phyloP scores from a whole-genome alignment of 1,284 basidiomycete species.

The Puccinia sorghi region DNA sequence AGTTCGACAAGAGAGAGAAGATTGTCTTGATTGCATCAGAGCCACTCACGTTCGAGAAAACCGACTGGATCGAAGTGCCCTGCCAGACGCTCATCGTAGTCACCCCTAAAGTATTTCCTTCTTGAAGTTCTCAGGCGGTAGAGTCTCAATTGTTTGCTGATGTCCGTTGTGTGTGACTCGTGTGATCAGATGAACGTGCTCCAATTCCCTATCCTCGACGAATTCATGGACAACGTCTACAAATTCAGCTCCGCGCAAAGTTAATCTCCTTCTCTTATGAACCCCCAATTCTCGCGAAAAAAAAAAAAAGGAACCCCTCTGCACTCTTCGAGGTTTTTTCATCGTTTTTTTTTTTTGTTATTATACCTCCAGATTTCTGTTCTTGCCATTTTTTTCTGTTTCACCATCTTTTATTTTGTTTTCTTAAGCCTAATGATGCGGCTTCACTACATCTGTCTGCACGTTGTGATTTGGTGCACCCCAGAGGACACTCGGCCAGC shows the following conservation, averaged over 20 bases:
- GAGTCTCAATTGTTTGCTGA: background rate
- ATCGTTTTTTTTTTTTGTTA: no score
- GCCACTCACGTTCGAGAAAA: conserved; percentile 86
- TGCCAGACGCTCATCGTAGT: conserved; percentile 61
- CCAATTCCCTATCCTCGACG: conserved; percentile 89
- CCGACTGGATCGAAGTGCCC: conserved; percentile 60
- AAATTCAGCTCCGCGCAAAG: background rate
- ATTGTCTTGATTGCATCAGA: conserved; percentile 68
- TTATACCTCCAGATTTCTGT: background rate
- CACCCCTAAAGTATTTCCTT: conserved; percentile 55
- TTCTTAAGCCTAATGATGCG: no score
- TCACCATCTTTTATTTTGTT: no score
- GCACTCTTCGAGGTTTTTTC: no score
- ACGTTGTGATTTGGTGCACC: no score
- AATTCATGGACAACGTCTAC: conserved; percentile 64
- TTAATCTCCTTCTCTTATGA: background rate
- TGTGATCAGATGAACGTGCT: conserved; percentile 74
- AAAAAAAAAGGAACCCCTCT: no score
- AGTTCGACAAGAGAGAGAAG: conserved; percentile 87
- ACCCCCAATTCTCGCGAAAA: no score
- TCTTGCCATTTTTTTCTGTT: no score
- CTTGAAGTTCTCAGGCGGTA: background rate
- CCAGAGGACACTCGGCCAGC: no score
- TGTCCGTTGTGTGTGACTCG: background rate
- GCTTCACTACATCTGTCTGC: no score